These are phyloP conservation scores for Podila horticola DNA, from an alignment of 192 early-diverging fungal species.

Conservation along the genomic window DNA sequence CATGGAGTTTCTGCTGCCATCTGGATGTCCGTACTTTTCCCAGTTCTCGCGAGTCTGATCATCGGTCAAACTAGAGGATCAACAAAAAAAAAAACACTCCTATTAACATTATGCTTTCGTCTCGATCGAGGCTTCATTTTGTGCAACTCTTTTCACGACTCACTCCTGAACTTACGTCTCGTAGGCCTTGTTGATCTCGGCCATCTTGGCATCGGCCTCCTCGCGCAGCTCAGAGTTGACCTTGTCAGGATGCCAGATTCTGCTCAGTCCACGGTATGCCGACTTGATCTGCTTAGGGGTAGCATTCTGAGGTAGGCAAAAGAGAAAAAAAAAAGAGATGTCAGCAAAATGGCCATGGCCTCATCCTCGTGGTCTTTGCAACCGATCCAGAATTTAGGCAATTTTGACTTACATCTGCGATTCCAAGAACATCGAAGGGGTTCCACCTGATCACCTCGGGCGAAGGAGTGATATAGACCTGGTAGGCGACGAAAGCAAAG, in stretches of 20 bases:
- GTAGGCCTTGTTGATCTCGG: slow-evolving; percentile 93
- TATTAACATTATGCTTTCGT: neutral
- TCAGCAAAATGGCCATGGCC: slow-evolving; percentile 27
- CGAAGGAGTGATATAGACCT: slow-evolving; percentile 69
- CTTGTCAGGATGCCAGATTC: slow-evolving; percentile 82
- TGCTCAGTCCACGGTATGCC: slow-evolving; percentile 59
- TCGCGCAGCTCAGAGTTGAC: slow-evolving; percentile 72
- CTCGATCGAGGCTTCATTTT: neutral
- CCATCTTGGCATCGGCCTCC: slow-evolving; percentile 78
- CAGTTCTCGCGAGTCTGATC: slow-evolving; percentile 89
- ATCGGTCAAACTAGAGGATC: slow-evolving; percentile 79
- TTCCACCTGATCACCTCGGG: slow-evolving; percentile 84
- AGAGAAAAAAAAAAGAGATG: neutral
- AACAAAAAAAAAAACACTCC: neutral
- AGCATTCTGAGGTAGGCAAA: slow-evolving; percentile 27
- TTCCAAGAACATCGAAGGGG: slow-evolving; percentile 92
- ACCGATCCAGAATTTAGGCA: neutral
- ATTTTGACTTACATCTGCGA: slow-evolving; percentile 65
- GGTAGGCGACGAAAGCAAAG: slow-evolving; percentile 72
- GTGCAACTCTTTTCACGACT: neutral
- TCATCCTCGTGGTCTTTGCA: slow-evolving; percentile 51
- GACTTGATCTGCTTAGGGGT: slow-evolving; percentile 56
- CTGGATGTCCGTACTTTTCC: slow-evolving; percentile 97
- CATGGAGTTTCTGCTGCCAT: slow-evolving; percentile 72
- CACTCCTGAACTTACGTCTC: slow-evolving; percentile 71